Percentiles rank a stretch among this genome's conserved stretches.
phyloP scores from a whole-genome alignment of 129 eudicot species.

The Escallonia rubra region DNA sequence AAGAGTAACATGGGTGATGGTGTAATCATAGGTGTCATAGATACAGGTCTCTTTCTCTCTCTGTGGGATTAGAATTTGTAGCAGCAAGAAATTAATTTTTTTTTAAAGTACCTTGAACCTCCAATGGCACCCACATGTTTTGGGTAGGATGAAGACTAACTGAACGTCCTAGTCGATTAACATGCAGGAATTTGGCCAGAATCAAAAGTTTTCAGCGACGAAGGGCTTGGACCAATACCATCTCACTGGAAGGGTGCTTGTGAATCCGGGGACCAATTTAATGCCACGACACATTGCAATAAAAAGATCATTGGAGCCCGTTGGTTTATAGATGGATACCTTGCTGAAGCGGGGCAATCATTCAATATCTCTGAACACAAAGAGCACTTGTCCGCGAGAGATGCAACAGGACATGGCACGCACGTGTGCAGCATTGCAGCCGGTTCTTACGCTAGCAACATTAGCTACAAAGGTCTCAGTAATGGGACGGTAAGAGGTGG shows the following conservation, averaged over 20 bases:
- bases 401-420: conserved; percentile 11
- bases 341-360: background rate
- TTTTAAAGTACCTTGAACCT: no score
- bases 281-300: conserved; percentile 13
- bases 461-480: conserved; percentile 4
- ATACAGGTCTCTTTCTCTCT: conserved; percentile 8
- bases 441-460: conserved; percentile 1
- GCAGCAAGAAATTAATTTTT: background rate
- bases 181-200: conserved; percentile 21
- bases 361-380: background rate
- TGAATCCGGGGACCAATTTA: conserved; percentile 2
- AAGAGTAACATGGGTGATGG: conserved; percentile 15
- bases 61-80: background rate
- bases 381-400: background rate
- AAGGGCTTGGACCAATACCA: conserved; percentile 21
- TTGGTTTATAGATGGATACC: conserved; percentile 7
- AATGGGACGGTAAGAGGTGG: conserved; percentile 21
- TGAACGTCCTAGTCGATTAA: no score
- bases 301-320: conserved; percentile 25
- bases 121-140: no score
- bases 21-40: conserved; percentile 16
- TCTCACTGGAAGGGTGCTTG: conserved; percentile 22
- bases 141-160: no score
- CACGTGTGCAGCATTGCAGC: conserved; percentile 16
- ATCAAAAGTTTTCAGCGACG: conserved; percentile 10